Percentiles rank a stretch among this genome's conserved stretches.
Conservation (phyloP, 2,329 filamentous ascomycete genomes). For the Penicillium frequentans region DNA sequence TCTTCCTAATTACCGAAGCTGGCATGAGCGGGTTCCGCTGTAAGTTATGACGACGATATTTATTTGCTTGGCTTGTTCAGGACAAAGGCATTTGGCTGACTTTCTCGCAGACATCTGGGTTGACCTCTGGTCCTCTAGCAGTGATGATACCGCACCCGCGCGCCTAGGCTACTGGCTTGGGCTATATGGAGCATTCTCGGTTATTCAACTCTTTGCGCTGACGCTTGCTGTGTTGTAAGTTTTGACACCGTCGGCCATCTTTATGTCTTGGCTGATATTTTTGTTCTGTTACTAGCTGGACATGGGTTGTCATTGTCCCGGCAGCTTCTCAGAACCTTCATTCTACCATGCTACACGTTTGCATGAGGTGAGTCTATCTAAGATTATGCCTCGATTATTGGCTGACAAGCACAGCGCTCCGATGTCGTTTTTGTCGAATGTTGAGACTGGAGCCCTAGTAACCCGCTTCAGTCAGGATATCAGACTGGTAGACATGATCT, state of each 20-base stretch:
- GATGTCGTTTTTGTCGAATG: background rate
- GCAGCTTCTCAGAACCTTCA: background rate
- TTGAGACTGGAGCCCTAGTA: background rate
- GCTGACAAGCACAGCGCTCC: background rate
- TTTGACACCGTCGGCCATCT: background rate
- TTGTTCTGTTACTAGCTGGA: background rate
- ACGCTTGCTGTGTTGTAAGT: background rate
- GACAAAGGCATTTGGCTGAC: background rate
- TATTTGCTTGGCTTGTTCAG: background rate
- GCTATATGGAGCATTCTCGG: conserved; percentile 14
- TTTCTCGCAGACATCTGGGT: conserved; percentile 10
- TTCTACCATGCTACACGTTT: background rate
- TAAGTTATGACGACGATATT: background rate
- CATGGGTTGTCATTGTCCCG: background rate
- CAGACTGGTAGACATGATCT: background rate
- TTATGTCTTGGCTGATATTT: background rate
- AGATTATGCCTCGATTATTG: background rate
- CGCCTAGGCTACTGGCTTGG: conserved; percentile 19
- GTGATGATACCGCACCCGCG: conserved; percentile 1
- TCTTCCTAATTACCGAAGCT: background rate
- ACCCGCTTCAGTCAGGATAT: background rate
- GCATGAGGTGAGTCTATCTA: background rate
- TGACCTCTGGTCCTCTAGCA: conserved; percentile 20
- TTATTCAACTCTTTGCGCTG: conserved; percentile 4
- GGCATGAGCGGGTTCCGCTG: background rate